Evolutionary conservation across 2,329 filamentous ascomycete genomes (phyloP).

Genomic region (Venturia nashicola): DNA sequence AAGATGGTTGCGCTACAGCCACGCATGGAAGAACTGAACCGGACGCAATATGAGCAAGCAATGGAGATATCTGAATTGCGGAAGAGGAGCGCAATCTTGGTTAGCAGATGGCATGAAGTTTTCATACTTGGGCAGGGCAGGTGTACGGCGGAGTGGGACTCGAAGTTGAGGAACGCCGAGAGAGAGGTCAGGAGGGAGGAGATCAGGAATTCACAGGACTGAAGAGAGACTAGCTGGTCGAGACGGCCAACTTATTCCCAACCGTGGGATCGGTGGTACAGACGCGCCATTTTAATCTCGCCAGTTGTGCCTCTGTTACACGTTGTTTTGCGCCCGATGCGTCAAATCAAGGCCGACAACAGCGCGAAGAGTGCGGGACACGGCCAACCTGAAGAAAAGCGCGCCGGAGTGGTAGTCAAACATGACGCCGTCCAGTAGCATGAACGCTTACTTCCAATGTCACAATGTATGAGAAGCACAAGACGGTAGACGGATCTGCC

Average conservation of each 20-base stretch:
- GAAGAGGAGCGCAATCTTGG: constrained; percentile 44
- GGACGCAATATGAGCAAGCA: constrained; percentile 48
- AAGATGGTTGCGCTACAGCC: constrained; percentile 46
- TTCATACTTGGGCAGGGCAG: constrained; percentile 56
- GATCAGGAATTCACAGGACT: constrained; percentile 40
- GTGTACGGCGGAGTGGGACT: constrained; percentile 60
- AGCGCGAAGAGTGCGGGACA: no score
- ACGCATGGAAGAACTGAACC: constrained; percentile 49
- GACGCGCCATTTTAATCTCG: neutral
- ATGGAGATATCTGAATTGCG: constrained; percentile 52
- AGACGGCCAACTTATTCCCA: neutral
- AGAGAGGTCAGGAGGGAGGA: constrained; percentile 52
- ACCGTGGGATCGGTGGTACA: neutral
- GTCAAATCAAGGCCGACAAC: no score
- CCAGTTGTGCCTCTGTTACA: neutral
- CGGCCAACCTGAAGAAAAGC: neutral
- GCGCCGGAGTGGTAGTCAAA: neutral
- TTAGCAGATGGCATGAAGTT: constrained; percentile 57
- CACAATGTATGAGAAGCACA: neutral
- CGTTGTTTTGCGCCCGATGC: no score
- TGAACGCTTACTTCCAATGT: neutral
- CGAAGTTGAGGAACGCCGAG: constrained; percentile 53
- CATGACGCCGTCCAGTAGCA: neutral
- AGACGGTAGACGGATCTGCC: neutral
- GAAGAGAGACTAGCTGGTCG: constrained; percentile 24